Evolutionary conservation across 768 basidiomycete species (phyloP).

Genomic region (Trametes elegans): DNA sequence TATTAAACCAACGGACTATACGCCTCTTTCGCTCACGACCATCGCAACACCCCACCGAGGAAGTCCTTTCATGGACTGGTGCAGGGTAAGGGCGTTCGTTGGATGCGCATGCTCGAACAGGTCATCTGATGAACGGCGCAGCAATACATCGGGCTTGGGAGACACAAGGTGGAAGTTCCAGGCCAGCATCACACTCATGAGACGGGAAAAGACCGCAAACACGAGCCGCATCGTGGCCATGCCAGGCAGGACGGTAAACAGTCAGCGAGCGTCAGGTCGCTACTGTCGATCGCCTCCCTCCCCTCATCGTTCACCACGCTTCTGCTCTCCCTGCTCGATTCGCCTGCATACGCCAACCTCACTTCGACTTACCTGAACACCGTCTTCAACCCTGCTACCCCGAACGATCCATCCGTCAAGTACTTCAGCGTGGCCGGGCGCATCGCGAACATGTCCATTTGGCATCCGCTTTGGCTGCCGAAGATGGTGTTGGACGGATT

Average conservation of each 20-base stretch:
- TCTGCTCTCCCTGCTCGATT: constrained; percentile 86
- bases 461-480: constrained; percentile 97
- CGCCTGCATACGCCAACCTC: constrained; percentile 94
- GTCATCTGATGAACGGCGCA: constrained; percentile 27
- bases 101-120: too few species aligned
- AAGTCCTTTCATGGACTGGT: constrained; percentile 99
- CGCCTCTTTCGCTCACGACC: constrained; percentile 82
- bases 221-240: too few species aligned
- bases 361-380: constrained; percentile 79
- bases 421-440: constrained; percentile 92
- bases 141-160: constrained; percentile 91
- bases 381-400: constrained; percentile 80
- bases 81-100: constrained; percentile 54
- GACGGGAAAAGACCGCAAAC: neutral
- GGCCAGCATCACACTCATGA: neutral
- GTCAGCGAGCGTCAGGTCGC: constrained; percentile 31
- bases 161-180: constrained; percentile 15
- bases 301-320: constrained; percentile 86
- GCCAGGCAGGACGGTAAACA: constrained; percentile 22
- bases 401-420: constrained; percentile 76
- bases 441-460: constrained; percentile 60
- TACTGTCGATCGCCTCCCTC: constrained; percentile 57
- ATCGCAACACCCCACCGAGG: constrained; percentile 94
- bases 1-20: constrained; percentile 77
- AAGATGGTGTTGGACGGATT: constrained; percentile 90